Evolutionary conservation across 83 land plant species (phyloP).

Genomic region (Larix sibirica): DNA sequence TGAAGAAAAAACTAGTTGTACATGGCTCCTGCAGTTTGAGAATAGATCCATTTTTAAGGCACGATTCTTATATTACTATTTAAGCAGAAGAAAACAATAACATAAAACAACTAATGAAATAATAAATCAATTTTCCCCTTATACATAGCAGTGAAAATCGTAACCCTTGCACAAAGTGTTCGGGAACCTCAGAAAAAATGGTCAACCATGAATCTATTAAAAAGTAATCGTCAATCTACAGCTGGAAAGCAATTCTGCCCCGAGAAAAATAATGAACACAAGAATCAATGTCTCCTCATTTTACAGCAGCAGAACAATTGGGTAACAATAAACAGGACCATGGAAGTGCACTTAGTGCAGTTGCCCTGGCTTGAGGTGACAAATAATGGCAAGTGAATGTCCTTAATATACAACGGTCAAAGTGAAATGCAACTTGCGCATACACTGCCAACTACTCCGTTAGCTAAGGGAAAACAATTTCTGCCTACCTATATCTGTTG

Average conservation of each 20-base stretch:
- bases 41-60: no score
- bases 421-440: neutral
- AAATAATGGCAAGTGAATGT: constrained; percentile 3
- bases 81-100: no score
- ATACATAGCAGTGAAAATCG: no score
- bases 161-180: no score
- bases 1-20: no score
- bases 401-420: neutral
- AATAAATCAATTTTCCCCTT: no score
- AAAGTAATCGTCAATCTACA: neutral
- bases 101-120: no score
- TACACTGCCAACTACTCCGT: neutral
- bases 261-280: neutral
- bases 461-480: neutral
- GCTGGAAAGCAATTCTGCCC: neutral
- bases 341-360: neutral
- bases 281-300: neutral
- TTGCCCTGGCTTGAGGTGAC: neutral
- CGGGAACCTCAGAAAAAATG: no score
- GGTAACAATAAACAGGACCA: neutral
- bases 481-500: neutral
- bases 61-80: no score
- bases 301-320: neutral
- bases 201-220: no score
- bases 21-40: no score